Percentiles rank a stretch among this genome's conserved stretches.
Evolutionary conservation across 176 grass and related monocot species (phyloP).

Genomic region (Musa beccarii): DNA sequence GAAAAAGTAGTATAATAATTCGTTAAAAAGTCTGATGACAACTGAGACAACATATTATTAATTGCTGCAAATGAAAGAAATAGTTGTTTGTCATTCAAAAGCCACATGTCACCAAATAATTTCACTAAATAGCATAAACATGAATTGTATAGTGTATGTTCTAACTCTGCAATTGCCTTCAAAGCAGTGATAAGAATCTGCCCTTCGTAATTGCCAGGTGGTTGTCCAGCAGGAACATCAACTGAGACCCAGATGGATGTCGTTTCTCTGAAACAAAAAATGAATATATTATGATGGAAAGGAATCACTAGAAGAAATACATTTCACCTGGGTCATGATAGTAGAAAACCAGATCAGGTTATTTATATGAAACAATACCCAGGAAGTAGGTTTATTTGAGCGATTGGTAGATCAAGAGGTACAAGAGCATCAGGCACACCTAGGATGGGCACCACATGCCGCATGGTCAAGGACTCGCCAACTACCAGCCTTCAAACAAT

Average conservation of each 20-base stretch:
- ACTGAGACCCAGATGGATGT: slow-evolving; percentile 81
- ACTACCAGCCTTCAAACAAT: slow-evolving; percentile 49
- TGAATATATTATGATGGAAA: slow-evolving; percentile 13
- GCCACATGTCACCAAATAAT: not conserved
- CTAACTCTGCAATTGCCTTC: slow-evolving; percentile 70
- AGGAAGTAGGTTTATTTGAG: slow-evolving; percentile 71
- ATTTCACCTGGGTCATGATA: not conserved
- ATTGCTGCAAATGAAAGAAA: too few relatives aligned
- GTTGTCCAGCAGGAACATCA: slow-evolving; percentile 68
- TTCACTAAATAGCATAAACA: slow-evolving; percentile 10
- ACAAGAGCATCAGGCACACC: slow-evolving; percentile 98
- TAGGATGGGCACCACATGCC: slow-evolving; percentile 79
- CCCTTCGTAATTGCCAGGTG: slow-evolving; percentile 84
- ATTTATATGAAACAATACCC: slow-evolving; percentile 53
- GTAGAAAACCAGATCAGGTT: slow-evolving; percentile 11
- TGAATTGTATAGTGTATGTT: slow-evolving; percentile 13
- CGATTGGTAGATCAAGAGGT: slow-evolving; percentile 61
- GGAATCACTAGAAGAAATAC: not conserved
- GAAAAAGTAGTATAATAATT: not conserved
- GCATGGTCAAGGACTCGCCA: slow-evolving; percentile 67
- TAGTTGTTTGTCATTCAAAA: not conserved
- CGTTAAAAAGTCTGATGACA: not conserved
- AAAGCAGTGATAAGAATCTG: slow-evolving; percentile 72
- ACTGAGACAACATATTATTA: too few relatives aligned
- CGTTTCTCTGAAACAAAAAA: slow-evolving; percentile 66